Evolutionary conservation across 805 yeast species (phyloP), one percentile per base, ranked within the genome.

Genomic region (Candida michaelii): DNA sequence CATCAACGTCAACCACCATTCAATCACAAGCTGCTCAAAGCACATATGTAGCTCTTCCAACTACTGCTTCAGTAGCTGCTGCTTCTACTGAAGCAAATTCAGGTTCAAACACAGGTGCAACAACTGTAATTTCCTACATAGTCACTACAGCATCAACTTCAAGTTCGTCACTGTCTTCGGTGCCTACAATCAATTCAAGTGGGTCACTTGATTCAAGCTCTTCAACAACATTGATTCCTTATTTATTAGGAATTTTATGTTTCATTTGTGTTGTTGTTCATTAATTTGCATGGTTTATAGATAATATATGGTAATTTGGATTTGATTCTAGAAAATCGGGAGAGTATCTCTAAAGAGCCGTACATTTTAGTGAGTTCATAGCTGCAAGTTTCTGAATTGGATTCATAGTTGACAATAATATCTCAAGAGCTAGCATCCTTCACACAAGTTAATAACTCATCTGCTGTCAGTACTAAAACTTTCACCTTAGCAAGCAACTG

Each of bases 161-260:
- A 29, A 27, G 19, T 17, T 38, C 27, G n/a, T 14, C 30, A 13
- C 27, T 33, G 18, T 15, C 33, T 6, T 15, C 46, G n/a, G 16
- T 40, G 9, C 31, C 37, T 12, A 30, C 17, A 5, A 25, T 36
- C 12, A 18, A 36, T 11, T 11, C 32, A 13, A 36, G 39, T 27
- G 47, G 47, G 3, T 39, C 47, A 4, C 34, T 44, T 19, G 47
- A 44, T 18, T 36, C 31, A 9, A 37, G 38, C 18, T 38, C 47
- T 13, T 27, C 38, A 6, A 25, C 15, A 11, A 23, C 8, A n/a
- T 25, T 18, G 17, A 27, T 24, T 19, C 43, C 47, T 7, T 44
- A 39, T 27, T 5, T 36, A 2, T 39, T 36, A 17, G 47, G 37
- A 3, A 5, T 34, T 3, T 3, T 34, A 6, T 34, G 21, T 13